These are phyloP conservation scores for Phaeomoniella chlamydospora DNA, from an alignment of 2,329 filamentous ascomycete species.

Conservation along the genomic window DNA sequence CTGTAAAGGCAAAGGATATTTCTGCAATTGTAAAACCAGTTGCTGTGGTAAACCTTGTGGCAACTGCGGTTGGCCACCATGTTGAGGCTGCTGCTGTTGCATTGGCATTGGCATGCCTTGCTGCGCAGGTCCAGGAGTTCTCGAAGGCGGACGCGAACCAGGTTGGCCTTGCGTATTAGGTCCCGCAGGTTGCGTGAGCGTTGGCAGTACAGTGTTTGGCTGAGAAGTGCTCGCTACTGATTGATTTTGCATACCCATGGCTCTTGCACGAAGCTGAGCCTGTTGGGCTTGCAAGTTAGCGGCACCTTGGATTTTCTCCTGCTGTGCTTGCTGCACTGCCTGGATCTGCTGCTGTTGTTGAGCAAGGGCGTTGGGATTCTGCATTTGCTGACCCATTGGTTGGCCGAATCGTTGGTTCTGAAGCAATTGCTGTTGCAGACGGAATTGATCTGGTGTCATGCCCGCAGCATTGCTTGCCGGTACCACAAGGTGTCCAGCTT, in stretches of 20 bases:
- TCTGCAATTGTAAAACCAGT: constrained; percentile 7
- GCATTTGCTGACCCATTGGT: constrained; percentile 19
- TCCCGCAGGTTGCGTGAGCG: constrained; percentile 27
- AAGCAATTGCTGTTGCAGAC: constrained; percentile 25
- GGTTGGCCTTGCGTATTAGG: constrained; percentile 10
- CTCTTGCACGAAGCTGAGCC: constrained; percentile 26
- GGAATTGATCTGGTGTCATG: constrained; percentile 25
- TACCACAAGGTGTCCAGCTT: constrained; percentile 48
- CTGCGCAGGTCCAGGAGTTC: constrained; percentile 9
- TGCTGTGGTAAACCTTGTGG: constrained; percentile 2
- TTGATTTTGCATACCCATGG: constrained; percentile 23
- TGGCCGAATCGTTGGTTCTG: constrained; percentile 25
- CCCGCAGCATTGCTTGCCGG: constrained; percentile 43
- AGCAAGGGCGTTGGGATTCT: constrained; percentile 24
- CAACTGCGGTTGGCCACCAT: constrained; percentile 1
- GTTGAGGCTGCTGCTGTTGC: constrained; percentile 7
- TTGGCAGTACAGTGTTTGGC: constrained; percentile 24
- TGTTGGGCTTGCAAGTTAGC: constrained; percentile 25
- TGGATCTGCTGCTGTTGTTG: constrained; percentile 27
- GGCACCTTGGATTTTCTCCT: constrained; percentile 22
- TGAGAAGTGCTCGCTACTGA: constrained; percentile 20
- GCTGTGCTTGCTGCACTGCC: constrained; percentile 25
- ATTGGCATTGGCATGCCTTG: constrained; percentile 7
- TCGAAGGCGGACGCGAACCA: constrained; percentile 7
- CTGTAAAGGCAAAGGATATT: constrained; percentile 9